Percentiles rank a stretch among this genome's conserved stretches.
Evolutionary conservation across 768 basidiomycete genomes (phyloP).

Genomic region (Mycena epipterygia): DNA sequence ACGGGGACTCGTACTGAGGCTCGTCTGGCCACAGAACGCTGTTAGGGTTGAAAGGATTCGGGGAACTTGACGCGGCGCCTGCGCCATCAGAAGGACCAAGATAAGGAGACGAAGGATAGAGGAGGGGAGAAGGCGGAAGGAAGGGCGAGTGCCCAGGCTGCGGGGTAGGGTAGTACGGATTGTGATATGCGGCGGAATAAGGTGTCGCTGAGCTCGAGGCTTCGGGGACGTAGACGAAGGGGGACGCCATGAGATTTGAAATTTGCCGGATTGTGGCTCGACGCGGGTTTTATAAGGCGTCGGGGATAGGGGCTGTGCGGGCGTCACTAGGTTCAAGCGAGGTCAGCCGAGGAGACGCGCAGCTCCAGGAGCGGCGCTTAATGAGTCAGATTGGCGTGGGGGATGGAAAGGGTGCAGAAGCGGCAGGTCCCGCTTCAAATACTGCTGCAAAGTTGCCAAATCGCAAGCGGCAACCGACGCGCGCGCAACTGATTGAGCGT

Average conservation of each 20-base stretch:
- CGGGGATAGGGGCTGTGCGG: background rate
- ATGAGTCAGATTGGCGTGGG: background rate
- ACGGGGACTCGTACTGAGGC: constrained; percentile 21
- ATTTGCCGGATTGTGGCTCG: background rate
- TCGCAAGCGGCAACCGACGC: background rate
- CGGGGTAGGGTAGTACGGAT: constrained; percentile 21
- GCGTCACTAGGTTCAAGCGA: background rate
- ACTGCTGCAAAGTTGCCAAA: no score
- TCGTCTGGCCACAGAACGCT: constrained; percentile 20
- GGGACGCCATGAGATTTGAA: constrained; percentile 20
- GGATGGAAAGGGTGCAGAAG: background rate
- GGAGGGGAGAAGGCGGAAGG: constrained; percentile 22
- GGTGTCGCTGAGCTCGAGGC: background rate
- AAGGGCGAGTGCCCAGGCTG: constrained; percentile 11
- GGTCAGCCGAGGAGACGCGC: constrained; percentile 7
- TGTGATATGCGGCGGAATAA: background rate
- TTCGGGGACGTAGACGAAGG: constrained; percentile 32
- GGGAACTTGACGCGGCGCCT: background rate
- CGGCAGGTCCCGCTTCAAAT: no score
- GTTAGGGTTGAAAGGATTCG: constrained; percentile 21
- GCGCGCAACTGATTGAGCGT: background rate
- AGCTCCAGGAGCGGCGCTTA: background rate
- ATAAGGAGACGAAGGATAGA: constrained; percentile 17
- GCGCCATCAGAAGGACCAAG: background rate
- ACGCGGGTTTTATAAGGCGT: background rate